These are phyloP conservation scores for Neocatenulostroma microsporum DNA, from an alignment of 2,329 filamentous ascomycete genomes.

Conservation along the genomic window DNA sequence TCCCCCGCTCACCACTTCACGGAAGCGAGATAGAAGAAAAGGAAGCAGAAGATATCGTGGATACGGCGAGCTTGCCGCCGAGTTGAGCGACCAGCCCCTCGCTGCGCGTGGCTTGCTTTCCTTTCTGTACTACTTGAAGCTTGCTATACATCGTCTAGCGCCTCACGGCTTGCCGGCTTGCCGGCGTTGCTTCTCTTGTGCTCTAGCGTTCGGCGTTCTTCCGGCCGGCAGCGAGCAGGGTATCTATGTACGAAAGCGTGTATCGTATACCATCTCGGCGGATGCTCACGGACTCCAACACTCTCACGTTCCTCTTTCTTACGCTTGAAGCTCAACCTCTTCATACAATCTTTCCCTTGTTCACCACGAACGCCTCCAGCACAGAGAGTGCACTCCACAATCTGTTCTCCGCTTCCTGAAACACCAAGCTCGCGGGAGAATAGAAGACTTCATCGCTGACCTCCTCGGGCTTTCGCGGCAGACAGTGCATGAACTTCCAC, in stretches of 20 bases:
- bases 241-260: too few relatives aligned
- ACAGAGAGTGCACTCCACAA: slow-evolving; percentile 80
- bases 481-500: slow-evolving; percentile 99
- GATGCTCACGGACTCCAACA: too few relatives aligned
- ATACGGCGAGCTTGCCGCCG: slow-evolving; percentile 86
- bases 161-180: slow-evolving; percentile 1
- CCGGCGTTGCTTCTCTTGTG: neutral
- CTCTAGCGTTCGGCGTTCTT: slow-evolving; percentile 4
- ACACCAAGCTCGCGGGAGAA: slow-evolving; percentile 74
- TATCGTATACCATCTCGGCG: too few relatives aligned
- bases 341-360: slow-evolving; percentile 65
- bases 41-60: slow-evolving; percentile 90
- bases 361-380: slow-evolving; percentile 85
- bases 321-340: too few relatives aligned
- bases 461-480: slow-evolving; percentile 87
- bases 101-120: neutral
- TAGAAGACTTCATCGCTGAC: slow-evolving; percentile 95
- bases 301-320: too few relatives aligned
- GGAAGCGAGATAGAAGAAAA: slow-evolving; percentile 67
- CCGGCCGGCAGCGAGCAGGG: too few relatives aligned
- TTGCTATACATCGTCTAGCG: too few relatives aligned
- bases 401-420: slow-evolving; percentile 89
- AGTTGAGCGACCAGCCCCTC: slow-evolving; percentile 49
- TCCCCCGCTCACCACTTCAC: slow-evolving; percentile 84
- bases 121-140: neutral